Evolutionary conservation across 1,284 basidiomycete genomes (phyloP).

Genomic region (Inonotus obliquus): DNA sequence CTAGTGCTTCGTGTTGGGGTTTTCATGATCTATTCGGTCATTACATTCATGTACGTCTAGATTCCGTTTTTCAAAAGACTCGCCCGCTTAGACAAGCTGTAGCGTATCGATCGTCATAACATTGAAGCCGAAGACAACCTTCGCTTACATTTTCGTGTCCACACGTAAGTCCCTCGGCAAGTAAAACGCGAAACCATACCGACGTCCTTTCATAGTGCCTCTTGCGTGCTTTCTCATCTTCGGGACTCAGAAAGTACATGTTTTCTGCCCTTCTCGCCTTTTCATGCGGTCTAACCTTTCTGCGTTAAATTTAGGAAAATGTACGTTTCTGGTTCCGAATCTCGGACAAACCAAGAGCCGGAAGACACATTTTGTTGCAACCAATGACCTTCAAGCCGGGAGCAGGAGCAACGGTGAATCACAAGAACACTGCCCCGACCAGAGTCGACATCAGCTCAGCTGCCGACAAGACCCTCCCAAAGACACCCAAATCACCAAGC

Average conservation of each 20-base stretch:
- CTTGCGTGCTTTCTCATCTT: conserved; percentile 16
- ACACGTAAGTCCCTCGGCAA: conserved; percentile 7
- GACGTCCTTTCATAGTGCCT: conserved; percentile 7
- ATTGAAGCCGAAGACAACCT: conserved; percentile 2
- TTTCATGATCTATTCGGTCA: conserved; percentile 9
- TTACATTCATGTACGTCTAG: conserved; percentile 14
- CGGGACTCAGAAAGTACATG: conserved; percentile 15
- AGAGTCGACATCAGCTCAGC: neutral
- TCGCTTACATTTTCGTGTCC: conserved; percentile 13
- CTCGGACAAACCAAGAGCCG: neutral
- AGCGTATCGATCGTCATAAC: conserved; percentile 12
- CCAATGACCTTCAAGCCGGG: conserved; percentile 12
- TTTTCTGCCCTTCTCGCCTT: neutral
- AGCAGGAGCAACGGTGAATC: neutral
- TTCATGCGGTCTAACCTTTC: neutral
- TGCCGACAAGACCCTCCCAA: neutral
- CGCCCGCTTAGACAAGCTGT: neutral
- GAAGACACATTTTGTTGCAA: neutral
- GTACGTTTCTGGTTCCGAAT: conserved; percentile 10
- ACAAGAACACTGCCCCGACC: neutral
- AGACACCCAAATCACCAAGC: neutral
- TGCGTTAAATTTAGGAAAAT: conserved; percentile 8
- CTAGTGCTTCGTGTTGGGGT: conserved; percentile 9
- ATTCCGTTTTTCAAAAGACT: neutral
- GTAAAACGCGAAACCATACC: neutral